phyloP scores from a whole-genome alignment of 2,329 filamentous ascomycete species.

The Leptographium lundbergii region DNA sequence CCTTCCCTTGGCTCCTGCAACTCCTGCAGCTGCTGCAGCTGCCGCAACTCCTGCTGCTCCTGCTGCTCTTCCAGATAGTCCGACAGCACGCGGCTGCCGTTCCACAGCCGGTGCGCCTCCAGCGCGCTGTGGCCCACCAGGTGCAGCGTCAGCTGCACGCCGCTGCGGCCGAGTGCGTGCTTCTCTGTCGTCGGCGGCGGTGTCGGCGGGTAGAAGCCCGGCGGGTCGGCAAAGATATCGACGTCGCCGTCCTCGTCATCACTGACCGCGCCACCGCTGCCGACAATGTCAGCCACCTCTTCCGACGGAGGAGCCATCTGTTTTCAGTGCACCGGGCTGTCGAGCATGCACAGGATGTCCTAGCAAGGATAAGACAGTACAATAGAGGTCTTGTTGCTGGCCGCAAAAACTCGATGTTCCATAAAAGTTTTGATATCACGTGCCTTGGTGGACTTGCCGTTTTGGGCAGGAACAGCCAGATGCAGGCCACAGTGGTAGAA shows the following conservation, averaged over 20 bases:
- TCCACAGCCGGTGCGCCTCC: conserved; percentile 87
- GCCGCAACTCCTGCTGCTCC: neutral
- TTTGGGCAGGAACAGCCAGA: too few relatives aligned
- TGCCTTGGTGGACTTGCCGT: too few relatives aligned
- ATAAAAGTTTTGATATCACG: too few relatives aligned
- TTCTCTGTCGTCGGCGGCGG: conserved; percentile 61
- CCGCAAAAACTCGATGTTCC: too few relatives aligned
- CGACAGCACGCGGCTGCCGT: conserved; percentile 68
- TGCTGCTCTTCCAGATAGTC: conserved; percentile 56
- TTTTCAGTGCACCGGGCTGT: too few relatives aligned
- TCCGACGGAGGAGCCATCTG: neutral
- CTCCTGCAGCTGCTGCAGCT: conserved; percentile 18
- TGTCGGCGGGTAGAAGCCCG: conserved; percentile 66
- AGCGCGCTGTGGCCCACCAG: conserved; percentile 71
- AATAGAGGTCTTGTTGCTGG: too few relatives aligned
- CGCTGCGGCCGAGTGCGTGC: conserved; percentile 49
- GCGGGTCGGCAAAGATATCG: conserved; percentile 59
- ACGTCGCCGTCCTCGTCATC: conserved; percentile 11
- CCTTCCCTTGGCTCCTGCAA: neutral
- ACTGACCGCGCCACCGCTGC: neutral
- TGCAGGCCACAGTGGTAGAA: too few relatives aligned
- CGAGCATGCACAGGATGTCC: too few relatives aligned
- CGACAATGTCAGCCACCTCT: neutral
- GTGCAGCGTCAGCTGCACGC: conserved; percentile 41
- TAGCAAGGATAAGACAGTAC: too few relatives aligned